These are phyloP conservation scores for Emydomyces testavorans DNA, from an alignment of 2,329 filamentous ascomycete species.

Conservation along the genomic window DNA sequence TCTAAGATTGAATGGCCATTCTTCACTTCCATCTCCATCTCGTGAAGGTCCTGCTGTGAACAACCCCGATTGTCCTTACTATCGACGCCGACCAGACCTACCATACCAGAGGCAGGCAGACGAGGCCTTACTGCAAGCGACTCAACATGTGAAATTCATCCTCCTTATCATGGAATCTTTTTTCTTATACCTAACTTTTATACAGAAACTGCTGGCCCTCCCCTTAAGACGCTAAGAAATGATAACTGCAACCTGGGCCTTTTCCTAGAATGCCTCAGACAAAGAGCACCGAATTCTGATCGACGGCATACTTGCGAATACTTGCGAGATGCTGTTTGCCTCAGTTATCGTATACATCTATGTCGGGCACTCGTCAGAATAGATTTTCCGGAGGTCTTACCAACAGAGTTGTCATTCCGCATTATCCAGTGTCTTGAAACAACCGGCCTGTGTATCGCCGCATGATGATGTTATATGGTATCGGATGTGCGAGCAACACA, in stretches of 20 bases:
- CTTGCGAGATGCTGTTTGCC: slow-evolving; percentile 20
- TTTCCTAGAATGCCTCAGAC: neutral
- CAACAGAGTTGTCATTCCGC: neutral
- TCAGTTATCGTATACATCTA: neutral
- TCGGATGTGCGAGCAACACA: slow-evolving; percentile 94
- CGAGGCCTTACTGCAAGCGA: slow-evolving; percentile 2
- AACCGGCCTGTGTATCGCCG: neutral
- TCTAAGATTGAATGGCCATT: no score
- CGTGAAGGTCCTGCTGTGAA: neutral
- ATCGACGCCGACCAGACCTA: slow-evolving; percentile 12
- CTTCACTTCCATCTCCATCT: neutral
- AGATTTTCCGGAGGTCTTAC: neutral
- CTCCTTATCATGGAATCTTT: slow-evolving; percentile 8
- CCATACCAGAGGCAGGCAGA: neutral
- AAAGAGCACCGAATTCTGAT: slow-evolving; percentile 19
- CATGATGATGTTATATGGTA: slow-evolving; percentile 96
- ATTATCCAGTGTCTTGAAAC: slow-evolving; percentile 3
- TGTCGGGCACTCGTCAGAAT: neutral
- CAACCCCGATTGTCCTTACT: neutral
- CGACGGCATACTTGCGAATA: slow-evolving; percentile 26
- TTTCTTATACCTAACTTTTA: slow-evolving; percentile 11
- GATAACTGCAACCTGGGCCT: neutral
- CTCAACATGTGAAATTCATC: slow-evolving; percentile 12
- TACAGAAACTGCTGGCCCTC: slow-evolving; percentile 6
- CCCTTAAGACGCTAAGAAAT: slow-evolving; percentile 8